Evolutionary conservation across 352 stramenopile genomes (phyloP), one percentile per base, ranked within the genome.

Genomic region (Thalassiosira hispida): DNA sequence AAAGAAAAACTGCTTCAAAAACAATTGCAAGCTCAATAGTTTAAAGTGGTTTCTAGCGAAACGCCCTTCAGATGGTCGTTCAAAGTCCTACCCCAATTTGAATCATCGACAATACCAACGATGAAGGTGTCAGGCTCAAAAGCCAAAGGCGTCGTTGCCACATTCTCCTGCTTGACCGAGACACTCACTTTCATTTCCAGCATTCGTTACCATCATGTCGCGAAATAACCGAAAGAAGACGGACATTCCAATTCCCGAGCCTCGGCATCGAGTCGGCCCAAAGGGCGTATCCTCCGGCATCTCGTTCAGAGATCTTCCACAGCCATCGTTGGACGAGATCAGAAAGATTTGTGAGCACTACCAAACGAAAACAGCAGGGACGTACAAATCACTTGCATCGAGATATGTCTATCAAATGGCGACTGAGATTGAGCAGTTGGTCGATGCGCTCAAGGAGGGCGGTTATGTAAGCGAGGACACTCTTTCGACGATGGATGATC

Each of bases 331-430:
- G 14, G 67, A 83, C 49, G 66, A 82, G 31, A 86, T 86, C 31
- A 79, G 77, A 59, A 83, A 86, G 38, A 53, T 86, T 35, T 86
- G 79, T 62, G 73, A 86, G 35, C 79, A 86, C 46, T 86, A 86
- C 35, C 67, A 86, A 46, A 42, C 67, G 12, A 86, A 86, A 74
- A 75, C 56, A 49, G 62, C 73, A 25, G 79, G 79, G 11, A 79
- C 67, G 20, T 86, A 86, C 42, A 68, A 82, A 53, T 86, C 79
- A 46, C 73, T 86, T 47, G 64, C 79, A 56, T 86, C 79, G 60
- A 72, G 79, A 71, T 86, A 86, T 73, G 73, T 86, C 6, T 80
- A 80, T 64, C 79, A 86, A 77, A 86, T 86, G 79, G 67, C 79
- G 12, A 80, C 46, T 11, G 79, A 86, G 59, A 80, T 86, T 55